phyloP scores from a whole-genome alignment of 1,284 basidiomycete genomes.

The Fomes fomentarius region DNA sequence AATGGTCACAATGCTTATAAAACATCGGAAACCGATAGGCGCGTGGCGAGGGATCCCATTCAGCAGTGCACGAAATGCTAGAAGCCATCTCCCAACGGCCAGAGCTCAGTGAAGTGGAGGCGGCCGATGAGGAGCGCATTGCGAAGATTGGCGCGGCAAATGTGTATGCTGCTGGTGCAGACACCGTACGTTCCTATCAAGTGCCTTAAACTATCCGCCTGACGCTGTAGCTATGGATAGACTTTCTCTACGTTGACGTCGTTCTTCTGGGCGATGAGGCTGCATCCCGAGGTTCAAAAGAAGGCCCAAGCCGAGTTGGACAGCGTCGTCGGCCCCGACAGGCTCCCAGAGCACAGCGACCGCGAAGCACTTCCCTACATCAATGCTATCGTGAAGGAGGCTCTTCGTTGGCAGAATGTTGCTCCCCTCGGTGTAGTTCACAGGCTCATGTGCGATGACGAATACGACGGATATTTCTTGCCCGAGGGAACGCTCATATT shows the following conservation, averaged over 20 bases:
- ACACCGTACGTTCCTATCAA: conserved; percentile 6
- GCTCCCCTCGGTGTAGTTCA: conserved; percentile 20
- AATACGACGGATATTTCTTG: conserved; percentile 26
- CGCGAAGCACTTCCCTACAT: conserved; percentile 24
- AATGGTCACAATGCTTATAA: not conserved
- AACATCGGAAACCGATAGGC: not conserved
- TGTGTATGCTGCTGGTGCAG: conserved; percentile 9
- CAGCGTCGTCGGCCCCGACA: conserved; percentile 28
- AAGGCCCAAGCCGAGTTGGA: conserved; percentile 38
- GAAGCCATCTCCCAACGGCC: conserved; percentile 7
- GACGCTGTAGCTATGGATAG: not conserved
- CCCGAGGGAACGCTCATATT: conserved; percentile 28
- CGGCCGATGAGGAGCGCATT: conserved; percentile 9
- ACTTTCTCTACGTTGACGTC: conserved; percentile 28
- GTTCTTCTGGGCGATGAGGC: conserved; percentile 40
- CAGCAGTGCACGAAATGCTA: conserved; percentile 10
- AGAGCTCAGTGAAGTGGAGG: not conserved
- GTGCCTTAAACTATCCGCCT: not conserved
- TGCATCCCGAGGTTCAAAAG: conserved; percentile 38
- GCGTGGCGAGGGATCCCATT: conserved; percentile 6
- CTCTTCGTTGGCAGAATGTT: conserved; percentile 26
- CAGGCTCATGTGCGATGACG: conserved; percentile 17
- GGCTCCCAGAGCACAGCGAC: conserved; percentile 25
- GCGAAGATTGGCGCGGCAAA: conserved; percentile 13
- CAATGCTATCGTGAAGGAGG: conserved; percentile 28